A percentile compares a stretch with the other conserved stretches of the same genome.
phyloP scores from a whole-genome alignment of 2,329 filamentous ascomycete genomes.

The Dactylellina leptospora region DNA sequence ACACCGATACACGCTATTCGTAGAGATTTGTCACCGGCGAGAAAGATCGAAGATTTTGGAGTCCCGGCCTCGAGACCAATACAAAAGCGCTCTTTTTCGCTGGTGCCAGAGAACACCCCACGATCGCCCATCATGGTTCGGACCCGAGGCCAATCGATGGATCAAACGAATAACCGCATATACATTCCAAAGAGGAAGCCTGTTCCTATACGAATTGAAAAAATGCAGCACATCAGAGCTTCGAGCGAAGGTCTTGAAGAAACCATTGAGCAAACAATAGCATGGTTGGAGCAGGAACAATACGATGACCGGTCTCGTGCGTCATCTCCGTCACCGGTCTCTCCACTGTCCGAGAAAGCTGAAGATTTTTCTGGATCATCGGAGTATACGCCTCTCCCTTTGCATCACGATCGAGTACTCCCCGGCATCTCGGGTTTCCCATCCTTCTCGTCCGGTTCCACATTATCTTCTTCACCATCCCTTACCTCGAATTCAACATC shows the following conservation, averaged over 20 bases:
- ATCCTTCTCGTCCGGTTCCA: slow-evolving; percentile 46
- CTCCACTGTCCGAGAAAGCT: slow-evolving; percentile 44
- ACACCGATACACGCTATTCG: slow-evolving; percentile 34
- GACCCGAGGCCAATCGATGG: slow-evolving; percentile 46
- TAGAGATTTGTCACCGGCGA: slow-evolving; percentile 43
- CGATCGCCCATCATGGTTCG: slow-evolving; percentile 40
- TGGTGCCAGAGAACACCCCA: slow-evolving; percentile 43
- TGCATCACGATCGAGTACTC: slow-evolving; percentile 30
- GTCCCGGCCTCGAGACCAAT: slow-evolving; percentile 39
- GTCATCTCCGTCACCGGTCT: slow-evolving; percentile 37
- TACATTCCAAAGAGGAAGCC: slow-evolving; percentile 47
- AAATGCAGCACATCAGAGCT: not conserved
- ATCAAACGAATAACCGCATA: slow-evolving; percentile 35
- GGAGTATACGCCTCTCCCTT: slow-evolving; percentile 42
- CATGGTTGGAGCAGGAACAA: slow-evolving; percentile 41
- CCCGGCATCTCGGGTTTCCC: slow-evolving; percentile 42
- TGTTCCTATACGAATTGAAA: slow-evolving; percentile 32
- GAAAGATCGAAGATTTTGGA: slow-evolving; percentile 39
- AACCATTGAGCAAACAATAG: slow-evolving; percentile 48
- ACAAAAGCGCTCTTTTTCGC: slow-evolving; percentile 46
- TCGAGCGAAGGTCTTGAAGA: slow-evolving; percentile 41
- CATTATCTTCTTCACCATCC: slow-evolving; percentile 42
- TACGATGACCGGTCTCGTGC: slow-evolving; percentile 24
- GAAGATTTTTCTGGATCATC: slow-evolving; percentile 29
- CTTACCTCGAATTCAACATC: slow-evolving; percentile 49